Evolutionary conservation across 495 filamentous ascomycete species (phyloP), one percentile per base, ranked within the genome.

Genomic region (Polyplosphaeria fusca): DNA sequence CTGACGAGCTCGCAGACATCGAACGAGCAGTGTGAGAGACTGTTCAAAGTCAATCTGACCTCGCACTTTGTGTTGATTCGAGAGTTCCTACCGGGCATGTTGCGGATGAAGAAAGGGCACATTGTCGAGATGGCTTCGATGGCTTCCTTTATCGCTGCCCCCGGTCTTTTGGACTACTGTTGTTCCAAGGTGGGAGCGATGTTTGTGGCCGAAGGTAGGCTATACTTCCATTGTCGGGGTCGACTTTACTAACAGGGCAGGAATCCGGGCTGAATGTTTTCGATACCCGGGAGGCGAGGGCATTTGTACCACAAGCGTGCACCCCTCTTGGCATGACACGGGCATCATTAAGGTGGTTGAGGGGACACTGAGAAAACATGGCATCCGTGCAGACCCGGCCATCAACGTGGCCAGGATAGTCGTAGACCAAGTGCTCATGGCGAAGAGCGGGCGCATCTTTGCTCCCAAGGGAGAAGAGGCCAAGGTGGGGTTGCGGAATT

Each of bases 21-120:
- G 74, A 83, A 47, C 67, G 73, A 14, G 14, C 18, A 50, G 23
- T 35, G 24, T 19, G 55, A 58, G 44, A 74, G 71, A 26, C 74
- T 77, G 35, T 82, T 81, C 61, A 75, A 77, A 61, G 78, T 83
- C 38, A 85, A 85, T 68, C 74, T 77, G 14, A 63, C 84, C 39
- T 70, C 74, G 20, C 79, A 83, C 63, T 83, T 77, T 70, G 68
- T 73, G 22, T 75, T 73, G 44, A 72, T 82, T 9, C 73, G 79
- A 55, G 77, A 81, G 56, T 84, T 84, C 64, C 64, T 85, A 43
- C 82, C 82, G 0, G 73, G 62, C 41, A 85, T 85, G 82, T 66
- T 85, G 27, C 52, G 67, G 23, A 67, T 67, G 22, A 79, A 82
- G 59, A 81, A 85, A 52, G 82, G 82, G 2, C 82, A 85, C 65